Percentiles rank a stretch among this genome's conserved stretches.
Conservation (phyloP, 495 filamentous ascomycete species). For the Cryomyces minteri region DNA sequence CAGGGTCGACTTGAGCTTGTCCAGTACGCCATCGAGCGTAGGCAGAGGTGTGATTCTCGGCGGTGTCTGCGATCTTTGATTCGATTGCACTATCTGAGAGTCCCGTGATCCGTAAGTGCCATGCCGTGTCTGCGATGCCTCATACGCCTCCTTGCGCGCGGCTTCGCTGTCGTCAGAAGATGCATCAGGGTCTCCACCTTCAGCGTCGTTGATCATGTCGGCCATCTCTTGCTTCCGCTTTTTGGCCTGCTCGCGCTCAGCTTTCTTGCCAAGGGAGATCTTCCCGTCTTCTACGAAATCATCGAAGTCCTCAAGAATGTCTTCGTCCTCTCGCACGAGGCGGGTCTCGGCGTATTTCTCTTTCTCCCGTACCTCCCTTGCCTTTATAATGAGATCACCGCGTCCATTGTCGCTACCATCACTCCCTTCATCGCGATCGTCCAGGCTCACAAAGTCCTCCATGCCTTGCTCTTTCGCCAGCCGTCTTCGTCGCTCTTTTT, state of each 20-base stretch:
- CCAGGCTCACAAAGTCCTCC: constrained; percentile 33
- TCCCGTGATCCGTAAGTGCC: constrained; percentile 32
- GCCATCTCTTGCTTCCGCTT: constrained; percentile 60
- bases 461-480: constrained; percentile 45
- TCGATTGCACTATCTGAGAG: constrained; percentile 12
- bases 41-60: constrained; percentile 37
- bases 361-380: constrained; percentile 24
- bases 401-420: constrained; percentile 22
- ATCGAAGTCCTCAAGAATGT: constrained; percentile 88
- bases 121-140: constrained; percentile 68
- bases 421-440: constrained; percentile 27
- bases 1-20: constrained; percentile 31
- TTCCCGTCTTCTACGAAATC: constrained; percentile 77
- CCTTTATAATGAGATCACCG: constrained; percentile 2
- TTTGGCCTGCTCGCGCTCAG: constrained; percentile 54
- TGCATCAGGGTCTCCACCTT: constrained; percentile 34
- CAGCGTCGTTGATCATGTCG: constrained; percentile 67
- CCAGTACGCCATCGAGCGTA: constrained; percentile 30
- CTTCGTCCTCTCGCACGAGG: constrained; percentile 75
- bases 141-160: constrained; percentile 69
- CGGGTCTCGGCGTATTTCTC: constrained; percentile 44
- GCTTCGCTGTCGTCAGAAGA: constrained; percentile 55
- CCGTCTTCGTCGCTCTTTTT: constrained; percentile 72
- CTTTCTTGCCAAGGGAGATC: constrained; percentile 59
- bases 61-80: constrained; percentile 29